Evolutionary conservation across 345 rosid species (phyloP).

Genomic region (Rhodamnia rubescens): DNA sequence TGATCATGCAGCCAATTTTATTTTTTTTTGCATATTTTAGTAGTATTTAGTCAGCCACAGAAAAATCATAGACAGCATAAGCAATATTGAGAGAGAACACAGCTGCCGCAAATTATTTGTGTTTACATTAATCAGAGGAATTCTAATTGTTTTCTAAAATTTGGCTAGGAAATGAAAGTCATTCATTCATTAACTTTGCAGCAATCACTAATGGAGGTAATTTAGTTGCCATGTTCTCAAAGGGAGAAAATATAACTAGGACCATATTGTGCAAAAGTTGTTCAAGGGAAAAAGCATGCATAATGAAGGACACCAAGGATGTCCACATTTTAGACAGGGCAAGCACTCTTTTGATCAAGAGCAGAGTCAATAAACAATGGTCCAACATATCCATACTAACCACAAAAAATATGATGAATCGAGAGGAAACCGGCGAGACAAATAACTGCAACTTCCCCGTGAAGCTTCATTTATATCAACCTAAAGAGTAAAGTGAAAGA

Average conservation of each 20-base stretch:
- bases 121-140: neutral
- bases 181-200: neutral
- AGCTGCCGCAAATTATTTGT: neutral
- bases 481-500: conserved; percentile 11
- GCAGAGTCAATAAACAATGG: neutral
- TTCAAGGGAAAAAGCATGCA: neutral
- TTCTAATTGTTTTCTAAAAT: neutral
- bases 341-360: neutral
- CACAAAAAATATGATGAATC: conserved; percentile 51
- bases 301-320: neutral
- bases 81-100: neutral
- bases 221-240: neutral
- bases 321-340: neutral
- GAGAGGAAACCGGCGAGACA: conserved; percentile 34
- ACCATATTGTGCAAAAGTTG: neutral
- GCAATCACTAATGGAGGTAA: neutral
- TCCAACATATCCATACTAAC: conserved; percentile 30
- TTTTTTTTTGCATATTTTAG: neutral
- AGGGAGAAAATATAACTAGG: neutral
- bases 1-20: neutral
- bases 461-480: conserved; percentile 44
- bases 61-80: neutral
- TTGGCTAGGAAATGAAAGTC: neutral
- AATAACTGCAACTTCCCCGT: conserved; percentile 25
- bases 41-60: neutral